Percentiles rank a stretch among this genome's conserved stretches.
Conservation (phyloP, 345 rosid species). For the Lepidium aucheri region DNA sequence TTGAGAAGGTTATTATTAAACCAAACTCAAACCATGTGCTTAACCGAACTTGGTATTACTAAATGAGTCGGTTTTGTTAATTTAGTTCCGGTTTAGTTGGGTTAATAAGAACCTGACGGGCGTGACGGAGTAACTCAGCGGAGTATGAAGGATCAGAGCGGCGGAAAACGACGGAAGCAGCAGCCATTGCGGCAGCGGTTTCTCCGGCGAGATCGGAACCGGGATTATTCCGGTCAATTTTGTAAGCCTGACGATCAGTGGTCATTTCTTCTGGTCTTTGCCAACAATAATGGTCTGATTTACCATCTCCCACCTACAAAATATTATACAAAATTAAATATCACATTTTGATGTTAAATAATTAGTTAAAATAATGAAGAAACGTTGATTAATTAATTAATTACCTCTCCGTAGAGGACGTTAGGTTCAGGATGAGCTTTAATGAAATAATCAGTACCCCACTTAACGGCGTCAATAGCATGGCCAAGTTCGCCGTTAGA, state of each 20-base stretch:
- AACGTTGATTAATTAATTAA: background rate
- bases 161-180: conserved; percentile 83
- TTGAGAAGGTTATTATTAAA: background rate
- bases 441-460: conserved; percentile 79
- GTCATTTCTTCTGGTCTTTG: conserved; percentile 99
- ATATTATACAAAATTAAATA: background rate
- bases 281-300: conserved; percentile 92
- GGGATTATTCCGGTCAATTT: conserved; percentile 69
- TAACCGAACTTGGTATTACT: background rate
- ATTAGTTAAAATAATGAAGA: background rate
- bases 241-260: conserved; percentile 71
- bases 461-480: conserved; percentile 51
- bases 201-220: conserved; percentile 97
- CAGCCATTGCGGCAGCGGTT: conserved; percentile 97
- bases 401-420: conserved; percentile 28
- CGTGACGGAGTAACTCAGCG: conserved; percentile 58
- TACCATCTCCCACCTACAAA: conserved; percentile 89
- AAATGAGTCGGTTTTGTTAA: background rate
- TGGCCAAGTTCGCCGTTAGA: conserved; percentile 28
- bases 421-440: conserved; percentile 39
- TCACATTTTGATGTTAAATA: background rate
- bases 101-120: conserved; percentile 46
- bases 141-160: conserved; percentile 58
- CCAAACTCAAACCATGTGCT: background rate
- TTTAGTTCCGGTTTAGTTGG: background rate